These are phyloP conservation scores for Tetrapisispora taiwanensis DNA, from an alignment of 805 yeast species.

Conservation along the genomic window DNA sequence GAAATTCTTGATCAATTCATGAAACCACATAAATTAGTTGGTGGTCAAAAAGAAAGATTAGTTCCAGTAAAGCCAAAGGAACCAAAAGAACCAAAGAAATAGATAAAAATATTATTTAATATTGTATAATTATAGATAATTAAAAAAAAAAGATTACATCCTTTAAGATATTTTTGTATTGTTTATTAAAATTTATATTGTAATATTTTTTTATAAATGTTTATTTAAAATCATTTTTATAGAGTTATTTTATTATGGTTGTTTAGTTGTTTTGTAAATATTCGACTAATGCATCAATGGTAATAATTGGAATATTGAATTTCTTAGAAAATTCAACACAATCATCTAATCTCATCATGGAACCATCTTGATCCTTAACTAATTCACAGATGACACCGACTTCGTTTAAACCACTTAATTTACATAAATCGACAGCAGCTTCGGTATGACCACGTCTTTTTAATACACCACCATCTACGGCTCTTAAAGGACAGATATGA, in stretches of 20 bases:
- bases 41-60: conserved; percentile 63
- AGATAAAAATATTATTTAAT: conserved; percentile 3
- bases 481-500: conserved; percentile 86
- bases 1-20: conserved; percentile 56
- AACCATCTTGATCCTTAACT: conserved; percentile 85
- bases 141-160: not conserved
- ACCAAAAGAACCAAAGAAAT: conserved; percentile 36
- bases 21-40: conserved; percentile 72
- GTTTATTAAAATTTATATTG: not conserved
- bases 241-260: not conserved
- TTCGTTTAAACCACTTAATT: conserved; percentile 64
- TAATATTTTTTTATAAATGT: too few species aligned
- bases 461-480: conserved; percentile 73
- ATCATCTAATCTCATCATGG: conserved; percentile 89
- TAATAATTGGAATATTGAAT: conserved; percentile 58
- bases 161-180: too few species aligned
- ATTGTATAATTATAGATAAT: not conserved
- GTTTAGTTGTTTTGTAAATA: conserved; percentile 29
- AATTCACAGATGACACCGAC: conserved; percentile 92
- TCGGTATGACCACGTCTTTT: conserved; percentile 93
- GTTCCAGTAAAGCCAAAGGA: conserved; percentile 56
- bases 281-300: conserved; percentile 63
- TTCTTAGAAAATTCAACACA: conserved; percentile 60
- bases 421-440: conserved; percentile 84
- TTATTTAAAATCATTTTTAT: not conserved